phyloP scores from a whole-genome alignment of 179 eudicot species.

The Heliamphora pulchella region DNA sequence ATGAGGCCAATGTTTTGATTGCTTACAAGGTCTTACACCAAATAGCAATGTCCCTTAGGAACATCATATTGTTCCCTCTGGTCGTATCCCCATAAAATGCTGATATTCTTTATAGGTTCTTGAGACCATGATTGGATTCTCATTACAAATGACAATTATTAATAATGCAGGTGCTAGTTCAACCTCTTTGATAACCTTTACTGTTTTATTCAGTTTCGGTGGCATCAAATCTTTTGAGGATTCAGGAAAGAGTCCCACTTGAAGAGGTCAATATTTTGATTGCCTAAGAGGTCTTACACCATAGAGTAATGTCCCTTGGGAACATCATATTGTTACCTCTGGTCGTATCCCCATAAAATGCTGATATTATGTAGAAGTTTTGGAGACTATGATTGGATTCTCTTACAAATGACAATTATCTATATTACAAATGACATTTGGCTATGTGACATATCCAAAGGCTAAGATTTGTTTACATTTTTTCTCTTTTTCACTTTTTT shows the following conservation, averaged over 20 bases:
- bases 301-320: background rate
- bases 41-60: background rate
- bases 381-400: no score
- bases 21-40: background rate
- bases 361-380: no score
- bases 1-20: conserved; percentile 1
- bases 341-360: background rate
- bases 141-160: background rate
- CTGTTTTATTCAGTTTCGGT: background rate
- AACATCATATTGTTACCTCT: background rate
- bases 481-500: no score
- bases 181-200: conserved; percentile 5
- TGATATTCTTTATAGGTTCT: background rate
- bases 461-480: no score
- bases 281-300: background rate
- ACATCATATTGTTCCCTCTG: background rate
- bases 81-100: background rate
- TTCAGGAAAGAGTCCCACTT: background rate
- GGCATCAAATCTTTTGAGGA: conserved; percentile 7
- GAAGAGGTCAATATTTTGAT: background rate
- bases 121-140: conserved; percentile 1
- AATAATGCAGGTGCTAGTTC: background rate
- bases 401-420: no score
- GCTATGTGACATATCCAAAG: no score
- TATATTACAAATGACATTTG: no score